Base-by-base conservation (phyloP, 164 flowering plant genomes). In the Houttuynia cordata region DNA sequence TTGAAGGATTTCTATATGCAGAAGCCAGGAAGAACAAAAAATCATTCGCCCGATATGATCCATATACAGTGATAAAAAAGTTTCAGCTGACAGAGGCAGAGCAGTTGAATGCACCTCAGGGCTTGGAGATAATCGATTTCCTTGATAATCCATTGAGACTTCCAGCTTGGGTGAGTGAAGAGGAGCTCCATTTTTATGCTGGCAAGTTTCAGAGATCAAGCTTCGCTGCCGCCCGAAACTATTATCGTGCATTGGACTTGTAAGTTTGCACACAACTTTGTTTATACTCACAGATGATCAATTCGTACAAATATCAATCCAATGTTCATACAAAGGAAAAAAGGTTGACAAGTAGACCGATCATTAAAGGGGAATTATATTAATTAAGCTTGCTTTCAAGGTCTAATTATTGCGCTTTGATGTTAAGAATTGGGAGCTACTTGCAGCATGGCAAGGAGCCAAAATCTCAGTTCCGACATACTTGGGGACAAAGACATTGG, bases 21-120 rank as follows among this genome's bases (percentile, higher is more conserved):
- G 80, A 76, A 80, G 65, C 76, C 80, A 3, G 83, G 86, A 56
- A 74, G 80, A 68, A 80, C 86, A 60, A 81, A 64, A 73, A 53
- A 67, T 73, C 80, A 0, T 78, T 84, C 60, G 78, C 78, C 21
- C 70, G 70, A 53, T 76, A 78, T 10, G 83, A 77, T 53, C 63
- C 40, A 41, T 42, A 68, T 56, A 74, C 82, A 17, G 70, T 81
- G 21, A 73, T 80, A 70, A 81, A 81, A 74, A 80, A 77, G 71
- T 70, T 80, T 50, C 59, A 80, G 30, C 67, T 70, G 19, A 56
- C 57, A 15, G 60, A 20, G 19, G 67, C 64, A 51, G 45, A 75
- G 13, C 80, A 76, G 47, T 24, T n/a, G 22, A 62, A 78, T 51
- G 81, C 81, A 64, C 85, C 83, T 34, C 74, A 77, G 12, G 83